Base-by-base conservation (phyloP, 106 monocot genomes). In the Platanthera zijinensis region DNA sequence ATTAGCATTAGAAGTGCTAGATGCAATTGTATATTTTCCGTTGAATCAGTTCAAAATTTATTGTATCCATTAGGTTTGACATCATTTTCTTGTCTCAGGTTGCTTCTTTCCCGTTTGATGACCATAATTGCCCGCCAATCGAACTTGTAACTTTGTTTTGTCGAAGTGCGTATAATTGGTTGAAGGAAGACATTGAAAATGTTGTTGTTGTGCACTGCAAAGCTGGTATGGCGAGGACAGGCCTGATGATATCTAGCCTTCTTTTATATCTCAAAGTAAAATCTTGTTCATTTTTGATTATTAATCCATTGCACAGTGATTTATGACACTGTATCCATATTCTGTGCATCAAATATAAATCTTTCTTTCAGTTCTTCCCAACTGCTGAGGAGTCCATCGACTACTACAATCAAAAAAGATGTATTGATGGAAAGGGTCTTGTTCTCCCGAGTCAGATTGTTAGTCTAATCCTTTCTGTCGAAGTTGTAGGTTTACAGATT, bases 381-480 rank as follows among this genome's bases (percentile, higher is more conserved):
- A 99, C 97, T 72, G 93, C 97, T 75, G 94, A 99, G 80, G 97
- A 99, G 79, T 93, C 97, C 7, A 94, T 99, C 50, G 94, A 99
- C 49, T 99, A 91, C 75, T 99, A 99, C 77, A 99, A 99, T 71
- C 97, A 99, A 84, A 99, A 94, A 80, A 99, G 93, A 89, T 99
- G 94, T 82, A 51, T 94, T 51, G 97, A 99, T 83, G 91, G 89
- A 18, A 99, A 99, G 72, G 97, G 91, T 46, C 94, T 99, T 85
- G 89, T 99, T 84, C 89, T 99, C 15, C 97, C 94, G 83, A 91
- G 91, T 99, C 97, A 99, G 83, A 99, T 99, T 91, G 97, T 99
- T 80, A 94, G 97, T 94, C 59, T 77, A 57, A 73, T 59, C 68
- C 73, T 76, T 82, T 56, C 62, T 85, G 13, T 76, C 21, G 7